Base-by-base conservation (phyloP, 2,329 filamentous ascomycete species). In the Fusarium bulbicola region DNA sequence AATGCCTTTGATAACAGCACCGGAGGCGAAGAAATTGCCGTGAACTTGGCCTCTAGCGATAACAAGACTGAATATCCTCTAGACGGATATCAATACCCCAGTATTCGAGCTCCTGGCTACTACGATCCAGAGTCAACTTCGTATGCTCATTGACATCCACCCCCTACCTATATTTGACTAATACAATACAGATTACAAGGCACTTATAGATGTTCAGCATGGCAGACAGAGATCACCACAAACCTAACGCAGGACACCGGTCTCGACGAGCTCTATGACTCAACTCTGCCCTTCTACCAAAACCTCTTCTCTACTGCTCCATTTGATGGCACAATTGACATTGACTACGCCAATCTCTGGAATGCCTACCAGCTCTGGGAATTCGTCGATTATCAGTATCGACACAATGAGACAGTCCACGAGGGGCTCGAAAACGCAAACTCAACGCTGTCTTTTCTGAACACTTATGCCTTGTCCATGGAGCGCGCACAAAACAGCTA, bases 71-170 rank as follows among this genome's bases (percentile, higher is more conserved):
- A 90, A 32, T 89, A 89, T 45, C 95, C 95, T 0, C 81, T 97
- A 76, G 84, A 88, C 60, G 94, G 94, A 15, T 97, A 95, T 79
- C 95, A 97, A 79, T 90, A 97, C 73, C 92, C 95, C 24, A 89
- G 89, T 3, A 84, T 97, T 42, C 83, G 86, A 49, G 87, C 88
- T 1, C 80, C 91, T 13, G 83, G 86, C 3, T 80, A 69, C 2
- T 73, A 80, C 11, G 86, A 89, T 63, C 82, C 80, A 16, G 80
- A 82, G 24, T 86, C 84, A 18, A 80, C 86, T 42, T 84, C 80
- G 88, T 88, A 79, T 73, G 85, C 78, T 28, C 26, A 24, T 54
- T 6, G 24, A 4, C 21, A 18, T 21, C 42, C 21, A 13, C 18
- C 42, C 3, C 15, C 18, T n/a, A 30, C 7, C 40, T n/a, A 16